Base-by-base conservation (phyloP, 352 stramenopile genomes). In the Globisporangium rhizosaccharum region DNA sequence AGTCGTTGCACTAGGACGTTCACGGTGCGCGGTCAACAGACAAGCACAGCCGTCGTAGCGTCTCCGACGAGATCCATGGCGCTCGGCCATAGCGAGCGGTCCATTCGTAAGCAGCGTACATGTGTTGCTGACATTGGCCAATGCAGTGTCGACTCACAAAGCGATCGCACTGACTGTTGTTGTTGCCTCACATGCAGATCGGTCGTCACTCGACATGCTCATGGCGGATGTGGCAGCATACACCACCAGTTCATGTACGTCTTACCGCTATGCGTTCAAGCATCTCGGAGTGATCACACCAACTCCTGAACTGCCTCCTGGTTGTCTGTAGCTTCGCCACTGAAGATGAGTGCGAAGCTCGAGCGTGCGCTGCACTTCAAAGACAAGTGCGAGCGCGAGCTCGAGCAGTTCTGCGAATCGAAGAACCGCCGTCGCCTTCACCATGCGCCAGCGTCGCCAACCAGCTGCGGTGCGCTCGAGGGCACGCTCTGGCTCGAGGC, bases 341-440 rank as follows among this genome's bases (percentile, higher is more conserved):
- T 61, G 37, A 70, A 64, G 45, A 47, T 39, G 18, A 83, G 68
- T 28, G 63, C 65, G 18, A 89, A 86, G 48, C 45, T 89, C 26
- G 73, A 86, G 51, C 69, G 78, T 5, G 80, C 80, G 20, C 61
- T 90, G 17, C 63, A 73, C 36, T 44, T 87, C 4, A 82, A 72
- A 42, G 72, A 82, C 39, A 66, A 73, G 28, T 88, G 80, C 51
- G 79, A 89, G 37, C 67, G 59, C 11, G 73, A 87, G 3, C 61
- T 89, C 39, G 54, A 72, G 17, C 51, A 46, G 2, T 77, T 77
- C 39, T 87, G 57, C 28, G 75, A 87, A 51, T 56, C 72, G 11
- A 87, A 79, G 53, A 59, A 51, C 12, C 65, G 44, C 17, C 48
- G 55, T 0, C 64, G 59, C 4, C 65, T 46, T 30, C 37, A 46